Evolutionary conservation across 1,284 basidiomycete species (phyloP).

Genomic region (Naganishia albida): DNA sequence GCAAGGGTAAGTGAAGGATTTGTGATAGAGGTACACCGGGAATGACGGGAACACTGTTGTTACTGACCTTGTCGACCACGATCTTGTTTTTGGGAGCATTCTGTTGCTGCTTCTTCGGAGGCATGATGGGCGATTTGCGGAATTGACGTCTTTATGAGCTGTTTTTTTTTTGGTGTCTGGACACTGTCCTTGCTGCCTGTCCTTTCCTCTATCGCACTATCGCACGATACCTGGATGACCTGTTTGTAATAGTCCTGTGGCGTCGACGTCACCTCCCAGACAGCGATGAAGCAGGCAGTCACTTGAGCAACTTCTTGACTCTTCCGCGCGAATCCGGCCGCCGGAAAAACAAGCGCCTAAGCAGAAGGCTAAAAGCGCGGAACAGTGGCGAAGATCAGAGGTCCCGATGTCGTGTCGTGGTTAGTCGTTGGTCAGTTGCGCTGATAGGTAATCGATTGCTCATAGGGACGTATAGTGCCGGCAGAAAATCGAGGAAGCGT

Average conservation of each 20-base stretch:
- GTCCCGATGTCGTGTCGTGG: too few species aligned
- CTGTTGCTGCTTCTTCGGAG: constrained; percentile 67
- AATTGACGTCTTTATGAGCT: too few species aligned
- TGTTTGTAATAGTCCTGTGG: too few species aligned
- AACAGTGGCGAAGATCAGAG: constrained; percentile 1
- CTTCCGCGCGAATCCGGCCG: constrained; percentile 6
- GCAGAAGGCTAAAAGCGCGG: neutral
- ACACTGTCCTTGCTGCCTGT: too few species aligned
- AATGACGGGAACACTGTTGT: constrained; percentile 34
- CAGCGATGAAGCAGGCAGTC: constrained; percentile 15
- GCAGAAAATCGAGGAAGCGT: too few species aligned
- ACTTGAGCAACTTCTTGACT: constrained; percentile 21
- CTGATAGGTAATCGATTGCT: too few species aligned
- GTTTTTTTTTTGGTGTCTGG: too few species aligned
- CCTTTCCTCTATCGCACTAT: too few species aligned
- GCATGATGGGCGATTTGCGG: constrained; percentile 57
- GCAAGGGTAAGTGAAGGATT: constrained; percentile 44
- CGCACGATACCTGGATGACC: too few species aligned
- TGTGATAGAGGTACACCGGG: too few species aligned
- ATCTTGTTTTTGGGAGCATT: constrained; percentile 58
- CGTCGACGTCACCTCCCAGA: neutral
- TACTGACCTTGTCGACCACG: constrained; percentile 71
- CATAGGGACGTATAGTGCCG: too few species aligned
- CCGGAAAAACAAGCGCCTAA: constrained; percentile 8
- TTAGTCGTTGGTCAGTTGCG: too few species aligned